Base-by-base conservation (phyloP, 495 filamentous ascomycete genomes). In the Xylaria acuta region DNA sequence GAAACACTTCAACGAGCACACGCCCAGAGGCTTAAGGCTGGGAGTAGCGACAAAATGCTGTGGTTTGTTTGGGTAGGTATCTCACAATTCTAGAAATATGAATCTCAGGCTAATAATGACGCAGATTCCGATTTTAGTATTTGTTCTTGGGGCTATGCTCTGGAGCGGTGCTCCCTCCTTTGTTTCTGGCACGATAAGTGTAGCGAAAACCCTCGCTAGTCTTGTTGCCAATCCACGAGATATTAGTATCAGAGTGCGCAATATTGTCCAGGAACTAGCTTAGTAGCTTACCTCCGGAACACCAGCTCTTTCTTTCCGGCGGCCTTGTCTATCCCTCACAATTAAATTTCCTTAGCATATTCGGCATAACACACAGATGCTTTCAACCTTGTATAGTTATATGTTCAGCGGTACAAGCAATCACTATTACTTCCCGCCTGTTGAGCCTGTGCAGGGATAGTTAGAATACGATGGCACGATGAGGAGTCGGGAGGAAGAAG, bases 1-100 rank as follows among this genome's bases (percentile, higher is more conserved):
- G 91, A 91, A 73, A 89, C 91, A 73, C 84, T 94, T 43, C 81
- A 90, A 63, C 85, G 89, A 59, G 91, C 91, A 60, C 92, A 94
- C 78, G 91, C 90, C 41, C 85, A 87, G 72, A 92, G 91, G 75
- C 88, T 94, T 78, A 94, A 94, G 86, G 88, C 86, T 72, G 82
- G 94, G 49, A 88, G 87, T 53, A 90, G 87, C 72, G 93, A 97
- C 78, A 86, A 91, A 74, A 94, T 94, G 78, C 84, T 97, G 53
- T 95, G 92, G 82, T 92, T 94, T 79, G 85, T 97, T 77, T 97
- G 93, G 93, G 93, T 94, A 88, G 76, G 82, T 78, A 69, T 43
- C 45, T 22, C 11, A 25, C 1, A 20, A 25, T 25, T 40, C 22
- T 67, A 22, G 41, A 45, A 18, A 20, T 59, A n/a, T 0, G 22